Evolutionary conservation across 768 basidiomycete genomes (phyloP), one percentile per base, ranked within the genome.

Genomic region (Calvatia gigantea): DNA sequence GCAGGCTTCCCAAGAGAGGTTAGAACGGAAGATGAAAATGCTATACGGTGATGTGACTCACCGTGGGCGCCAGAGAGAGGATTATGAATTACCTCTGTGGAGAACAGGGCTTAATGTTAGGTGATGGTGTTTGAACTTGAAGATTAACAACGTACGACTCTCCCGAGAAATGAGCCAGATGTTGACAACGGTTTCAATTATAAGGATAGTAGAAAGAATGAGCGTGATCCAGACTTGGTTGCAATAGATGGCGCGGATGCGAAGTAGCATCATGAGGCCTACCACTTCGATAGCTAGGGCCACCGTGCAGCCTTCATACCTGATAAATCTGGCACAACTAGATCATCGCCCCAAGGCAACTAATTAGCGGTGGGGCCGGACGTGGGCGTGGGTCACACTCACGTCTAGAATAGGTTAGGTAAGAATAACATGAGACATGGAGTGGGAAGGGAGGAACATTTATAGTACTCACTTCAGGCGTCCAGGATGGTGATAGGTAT

Each of bases 201-300:
- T 6, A 35, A 83, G 73, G 7, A 85, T 46, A 43, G 63, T 7
- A 51, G 67, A 62, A 51, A 73, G 59, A n/a, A 60, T 27, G 57
- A 62, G 58, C 52, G 68, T 58, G 28, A 74, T 64, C 64, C 65
- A 67, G 51, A 64, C 64, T 14, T 71, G 68, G 27, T 62, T 58
- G 12, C 69, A 65, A 53, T 76, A 78, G 32, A 79, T 57, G 7
- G 74, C 75, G 17, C 67, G 62, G 52, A 79, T 69, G 23, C 83
- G 79, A 2, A 84, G 58, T 21, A 82, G 68, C 83, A 85, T 83
- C 82, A 85, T 83, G 15, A 82, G 58, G 3, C 65, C 73, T 71
- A 39, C 32, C 11, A 47, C 37, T 23, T 55, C 54, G 6, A 55
- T 37, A 28, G 54, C 54, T 9, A 55, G 54, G 4, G 54, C 19